Base-by-base conservation (phyloP, 2,329 filamentous ascomycete genomes). In the Rutstroemia sp. region DNA sequence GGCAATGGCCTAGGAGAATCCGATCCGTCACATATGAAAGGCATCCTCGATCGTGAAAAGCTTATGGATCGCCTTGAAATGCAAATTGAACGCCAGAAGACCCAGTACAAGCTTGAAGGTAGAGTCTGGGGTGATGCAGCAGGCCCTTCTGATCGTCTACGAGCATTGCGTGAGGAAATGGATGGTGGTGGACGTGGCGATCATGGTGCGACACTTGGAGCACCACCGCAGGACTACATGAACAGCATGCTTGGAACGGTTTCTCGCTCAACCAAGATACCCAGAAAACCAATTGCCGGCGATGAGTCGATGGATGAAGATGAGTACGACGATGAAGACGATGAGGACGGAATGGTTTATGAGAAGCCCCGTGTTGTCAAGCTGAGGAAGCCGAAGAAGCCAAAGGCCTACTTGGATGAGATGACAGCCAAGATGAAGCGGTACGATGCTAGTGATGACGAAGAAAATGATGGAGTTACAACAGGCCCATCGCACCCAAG, bases 51-150 rank as follows among this genome's bases (percentile, higher is more conserved):
- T 70, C 87, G 94, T 25, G 90, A 96, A 67, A 85, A 81, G 67
- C 84, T 99, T 63, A 95, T 99, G 88, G 89, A 91, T 69, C 86
- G 92, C 53, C 79, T 99, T 57, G 92, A 96, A 72, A 95, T 90
- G 78, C 94, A 97, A 73, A 83, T 99, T 44, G 92, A 97, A 75
- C 81, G 94, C 62, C 92, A 96, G 62, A 97, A 97, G 80, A 97
- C 94, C 0, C 92, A 97, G 70, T 96, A 90, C 73, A 96, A 96
- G 73, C 82, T 99, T 34, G 94, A 97, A 72, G 94, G 94, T 63
- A 90, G 90, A 71, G 85, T 90, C 8, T 96, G 92, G 88, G 86
- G 86, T 60, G 88, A 95, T 61, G 76, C 81, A 52, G 80, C 87
- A 62, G 90, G 90, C 38, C 92, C 94, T 12, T 96, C 91, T 46